Evolutionary conservation across 225 moss, liverwort and hornwort species (phyloP), one percentile per base, ranked within the genome.

Genomic region (Physcomitrellopsis africana): DNA sequence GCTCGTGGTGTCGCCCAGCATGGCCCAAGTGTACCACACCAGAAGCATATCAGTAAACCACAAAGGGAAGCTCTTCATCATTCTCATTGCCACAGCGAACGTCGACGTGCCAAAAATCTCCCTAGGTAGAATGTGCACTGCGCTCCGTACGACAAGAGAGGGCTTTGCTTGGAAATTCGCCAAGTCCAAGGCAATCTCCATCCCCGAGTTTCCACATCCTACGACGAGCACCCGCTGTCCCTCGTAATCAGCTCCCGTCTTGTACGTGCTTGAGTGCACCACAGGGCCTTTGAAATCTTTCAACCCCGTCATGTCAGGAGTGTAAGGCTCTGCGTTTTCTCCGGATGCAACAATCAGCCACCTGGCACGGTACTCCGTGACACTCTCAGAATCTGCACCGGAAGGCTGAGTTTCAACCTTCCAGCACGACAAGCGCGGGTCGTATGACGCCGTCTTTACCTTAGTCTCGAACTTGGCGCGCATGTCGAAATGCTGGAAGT

Each of bases 321-420:
- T 77, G 9, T 81, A 81, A 46, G 81, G 63, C 65, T 87, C 87
- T 0, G 90, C 90, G 67, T 87, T 86, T 60, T 85, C 87, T 12
- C 90, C 87, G 0, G 90, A 81, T 1, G 90, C 90, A 3, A 90
- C 90, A 3, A 90, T 81, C 20, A 90, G 72, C 90, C 90, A 90
- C 37, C 83, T 80, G 1, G 85, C 79, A 5, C 76, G 69, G 20
- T 81, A 85, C 79, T 90, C 83, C 41, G 67, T 52, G 1, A 32
- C 17, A 0, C 76, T 48, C 68, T 64, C 78, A 16, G 11, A 11
- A 10, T 11, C 60, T 41, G 0, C 16, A 11, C 58, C 27, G 2
- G 41, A 23, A 47, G 44, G 18, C 17, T 44, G 60, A 7, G 85
- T 87, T 3, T 63, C 65, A 29, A 90, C 85, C 19, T 79, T 63